Base-by-base conservation (phyloP, 225 moss, liverwort and hornwort genomes). In the Pleurozium schreberi region DNA sequence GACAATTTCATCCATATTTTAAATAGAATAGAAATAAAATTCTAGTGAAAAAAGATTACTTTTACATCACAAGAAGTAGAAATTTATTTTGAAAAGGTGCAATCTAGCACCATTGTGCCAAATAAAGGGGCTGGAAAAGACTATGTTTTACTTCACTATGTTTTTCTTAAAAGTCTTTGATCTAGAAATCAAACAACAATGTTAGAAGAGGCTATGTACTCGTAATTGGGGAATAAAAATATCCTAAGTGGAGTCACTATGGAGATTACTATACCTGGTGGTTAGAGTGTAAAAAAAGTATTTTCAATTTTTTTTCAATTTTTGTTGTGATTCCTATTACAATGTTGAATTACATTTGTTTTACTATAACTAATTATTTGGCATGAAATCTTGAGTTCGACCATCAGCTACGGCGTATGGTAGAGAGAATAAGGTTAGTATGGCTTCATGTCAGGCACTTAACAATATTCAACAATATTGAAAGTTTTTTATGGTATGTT, bases 331-430 rank as follows among this genome's bases (percentile, higher is more conserved):
- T 75, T 75, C 12, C 2, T 8, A 6, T n/a, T 33, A 19, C 3
- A 49, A 12, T 36, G 34, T 0, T 2, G 0, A 8, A 33, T 22
- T 22, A 9, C 38, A 55, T 16, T 15, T 25, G 16, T 55, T 38
- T n/a, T 15, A 25, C 14, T 55, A 15, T 9, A 10, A 10, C 5
- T 23, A 3, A 53, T 53, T 76, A 52, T 5, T 21, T 0, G 5
- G 3, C 4, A 34, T 22, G 9, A 50, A 36, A 36, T 52, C 23
- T 50, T 50, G 50, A 34, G 13, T 13, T 2, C 13, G 8, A 75
- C 21, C 2, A 75, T 1, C 1, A 1, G 2, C 1, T 33, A 49
- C 0, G 0, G 5, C 0, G 7, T 49, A 33, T 2, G 0, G 0
- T 33, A 75, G 7, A 49, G 0, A 19, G 4, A 75, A 75, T 75